Conservation (phyloP, 257 asterid genomes). For the Forsythia viridissima region DNA sequence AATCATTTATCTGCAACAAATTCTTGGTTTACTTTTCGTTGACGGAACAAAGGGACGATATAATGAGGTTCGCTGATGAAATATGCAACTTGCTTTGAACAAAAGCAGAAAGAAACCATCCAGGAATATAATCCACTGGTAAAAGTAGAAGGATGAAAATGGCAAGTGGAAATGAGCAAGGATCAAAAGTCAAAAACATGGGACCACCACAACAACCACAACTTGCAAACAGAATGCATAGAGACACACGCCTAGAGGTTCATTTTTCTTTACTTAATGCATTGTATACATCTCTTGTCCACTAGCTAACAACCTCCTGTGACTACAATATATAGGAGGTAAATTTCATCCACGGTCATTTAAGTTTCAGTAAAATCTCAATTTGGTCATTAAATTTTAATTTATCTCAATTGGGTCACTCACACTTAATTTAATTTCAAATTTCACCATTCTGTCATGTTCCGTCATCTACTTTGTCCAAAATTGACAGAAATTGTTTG, state of each 20-base stretch:
- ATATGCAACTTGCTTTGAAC: background rate
- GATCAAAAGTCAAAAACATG: constrained; percentile 24
- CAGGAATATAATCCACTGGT: constrained; percentile 30
- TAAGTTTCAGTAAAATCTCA: no score
- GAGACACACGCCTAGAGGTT: constrained; percentile 1
- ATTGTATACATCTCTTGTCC: background rate
- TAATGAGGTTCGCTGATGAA: background rate
- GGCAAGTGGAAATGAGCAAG: constrained; percentile 36
- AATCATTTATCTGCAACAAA: no score
- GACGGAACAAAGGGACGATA: background rate
- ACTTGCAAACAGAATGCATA: constrained; percentile 22
- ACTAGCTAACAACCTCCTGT: constrained; percentile 24
- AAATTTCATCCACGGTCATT: no score
- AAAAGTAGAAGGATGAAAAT: constrained; percentile 32
- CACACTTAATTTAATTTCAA: no score
- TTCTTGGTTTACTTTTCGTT: no score
- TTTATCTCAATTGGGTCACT: no score
- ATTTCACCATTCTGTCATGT: no score
- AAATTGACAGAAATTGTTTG: no score
- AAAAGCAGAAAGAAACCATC: constrained; percentile 1
- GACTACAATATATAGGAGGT: background rate
- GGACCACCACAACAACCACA: constrained; percentile 33
- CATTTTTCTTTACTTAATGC: background rate
- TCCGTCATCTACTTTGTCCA: no score
- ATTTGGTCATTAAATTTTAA: no score